Evolutionary conservation across 352 stramenopile genomes (phyloP).

Genomic region (Pseudoperonospora humuli): DNA sequence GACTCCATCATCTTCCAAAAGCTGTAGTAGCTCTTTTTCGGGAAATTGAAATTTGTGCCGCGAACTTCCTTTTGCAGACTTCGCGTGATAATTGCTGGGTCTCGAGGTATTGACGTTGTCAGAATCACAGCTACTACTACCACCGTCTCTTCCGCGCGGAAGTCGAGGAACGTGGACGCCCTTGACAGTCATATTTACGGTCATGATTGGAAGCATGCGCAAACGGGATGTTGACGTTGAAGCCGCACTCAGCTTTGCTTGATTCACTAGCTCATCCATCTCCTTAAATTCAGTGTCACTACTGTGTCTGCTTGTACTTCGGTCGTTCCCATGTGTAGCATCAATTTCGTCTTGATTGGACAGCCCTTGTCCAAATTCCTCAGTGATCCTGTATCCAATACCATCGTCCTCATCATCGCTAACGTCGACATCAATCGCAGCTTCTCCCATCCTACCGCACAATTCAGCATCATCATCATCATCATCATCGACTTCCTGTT

Average conservation of each 20-base stretch:
- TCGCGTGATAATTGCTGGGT: not conserved
- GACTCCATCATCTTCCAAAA: slow-evolving; percentile 21
- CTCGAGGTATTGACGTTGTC: not conserved
- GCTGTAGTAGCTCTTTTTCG: slow-evolving; percentile 31
- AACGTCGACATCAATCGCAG: slow-evolving; percentile 9
- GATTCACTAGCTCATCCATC: not conserved
- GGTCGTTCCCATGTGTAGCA: not conserved
- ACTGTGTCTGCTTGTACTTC: not conserved
- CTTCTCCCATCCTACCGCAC: slow-evolving; percentile 16
- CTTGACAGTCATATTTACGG: slow-evolving; percentile 17
- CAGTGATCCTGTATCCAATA: slow-evolving; percentile 17
- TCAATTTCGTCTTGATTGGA: slow-evolving; percentile 36
- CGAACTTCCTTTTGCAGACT: slow-evolving; percentile 8
- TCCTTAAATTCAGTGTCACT: slow-evolving; percentile 8
- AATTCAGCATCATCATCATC: slow-evolving; percentile 9
- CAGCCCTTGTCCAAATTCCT: slow-evolving; percentile 2
- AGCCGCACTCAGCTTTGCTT: not conserved
- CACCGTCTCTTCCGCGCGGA: slow-evolving; percentile 12
- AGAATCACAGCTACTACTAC: slow-evolving; percentile 3
- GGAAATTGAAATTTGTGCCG: slow-evolving; percentile 59
- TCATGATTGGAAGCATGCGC: slow-evolving; percentile 21
- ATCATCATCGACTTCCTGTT: slow-evolving; percentile 17
- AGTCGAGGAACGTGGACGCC: slow-evolving; percentile 39
- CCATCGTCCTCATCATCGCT: slow-evolving; percentile 5
- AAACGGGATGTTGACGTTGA: slow-evolving; percentile 1